Base-by-base conservation (phyloP, 2,329 filamentous ascomycete species). In the Mollisiaceae sp. region DNA sequence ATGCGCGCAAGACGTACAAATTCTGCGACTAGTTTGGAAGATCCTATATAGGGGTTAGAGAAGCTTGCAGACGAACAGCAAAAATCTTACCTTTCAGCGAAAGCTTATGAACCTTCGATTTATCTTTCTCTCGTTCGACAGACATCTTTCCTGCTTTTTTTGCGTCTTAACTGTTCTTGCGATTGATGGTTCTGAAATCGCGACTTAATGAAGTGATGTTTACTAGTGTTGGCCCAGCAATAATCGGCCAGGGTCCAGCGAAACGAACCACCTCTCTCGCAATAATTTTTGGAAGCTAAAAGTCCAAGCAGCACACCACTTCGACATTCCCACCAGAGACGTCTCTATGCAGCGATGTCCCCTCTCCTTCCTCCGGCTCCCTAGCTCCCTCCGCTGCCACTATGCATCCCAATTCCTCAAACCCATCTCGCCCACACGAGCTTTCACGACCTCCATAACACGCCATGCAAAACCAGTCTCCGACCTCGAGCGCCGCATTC, bases 51-150 rank as follows among this genome's bases (percentile, higher is more conserved):
- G 52, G 41, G 66, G 69, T 81, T 63, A 81, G 76, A 68, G 70
- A 54, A 55, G 54, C 55, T 50, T 27, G 20, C n/a, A 35, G 57
- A 64, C 15, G 32, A 14, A 3, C 2, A 24, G 43, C 41, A 24
- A 11, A 36, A 14, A 12, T 88, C 91, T 45, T 86, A 80, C 91
- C 92, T 79, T 93, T 94, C 68, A 97, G 84, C 43, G 94, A 92
- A 69, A 99, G 87, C 84, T 97, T 98, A 83, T 99, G 95, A 67
- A 93, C 89, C 80, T 97, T 97, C 72, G 92, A 92, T 75, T 93
- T 93, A 75, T 89, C 86, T 78, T 87, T 88, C 59, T 83, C 72
- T 61, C 65, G 70, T 63, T 73, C 69, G 36, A 56, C 68, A 58
- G 75, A 73, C 73, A 75, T 77, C 32, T 65, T 71, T 63, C 64